Evolutionary conservation across 2,329 filamentous ascomycete genomes (phyloP).

Genomic region (Acrocalymma vagum): DNA sequence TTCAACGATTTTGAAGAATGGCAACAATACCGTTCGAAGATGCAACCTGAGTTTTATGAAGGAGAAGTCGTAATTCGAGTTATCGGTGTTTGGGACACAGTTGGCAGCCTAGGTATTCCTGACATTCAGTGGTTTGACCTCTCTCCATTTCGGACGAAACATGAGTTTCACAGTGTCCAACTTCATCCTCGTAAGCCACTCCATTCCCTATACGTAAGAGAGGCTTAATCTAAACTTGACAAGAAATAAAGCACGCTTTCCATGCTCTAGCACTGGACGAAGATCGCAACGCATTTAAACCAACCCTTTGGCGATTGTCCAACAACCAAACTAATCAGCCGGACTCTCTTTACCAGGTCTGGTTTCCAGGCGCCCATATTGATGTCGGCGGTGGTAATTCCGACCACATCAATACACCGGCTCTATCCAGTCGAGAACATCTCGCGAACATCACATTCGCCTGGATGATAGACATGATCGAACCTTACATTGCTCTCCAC

Average conservation of each 20-base stretch:
- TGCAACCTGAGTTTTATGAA: slow-evolving; percentile 52
- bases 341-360: slow-evolving; percentile 51
- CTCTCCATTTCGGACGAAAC: slow-evolving; percentile 22
- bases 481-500: slow-evolving; percentile 5
- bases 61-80: slow-evolving; percentile 55
- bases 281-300: slow-evolving; percentile 60
- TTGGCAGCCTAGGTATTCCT: slow-evolving; percentile 49
- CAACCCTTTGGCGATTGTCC: slow-evolving; percentile 61
- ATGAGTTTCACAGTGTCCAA: slow-evolving; percentile 54
- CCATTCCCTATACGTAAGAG: too few relatives aligned
- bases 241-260: slow-evolving; percentile 54
- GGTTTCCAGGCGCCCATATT: slow-evolving; percentile 54
- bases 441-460: slow-evolving; percentile 59
- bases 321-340: background rate
- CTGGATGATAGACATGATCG: slow-evolving; percentile 59
- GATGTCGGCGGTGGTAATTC: slow-evolving; percentile 58
- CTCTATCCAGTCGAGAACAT: slow-evolving; percentile 3
- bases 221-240: slow-evolving; percentile 37
- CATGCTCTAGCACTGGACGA: slow-evolving; percentile 62
- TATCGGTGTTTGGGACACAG: slow-evolving; percentile 55
- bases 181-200: slow-evolving; percentile 37
- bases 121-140: too few relatives aligned
- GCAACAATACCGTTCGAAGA: slow-evolving; percentile 59
- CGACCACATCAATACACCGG: slow-evolving; percentile 39
- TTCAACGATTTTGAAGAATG: slow-evolving; percentile 58